Evolutionary conservation across 1,139 yeast genomes (phyloP), one percentile per base, ranked within the genome.

Genomic region (Saccharomyces hybrid): DNA sequence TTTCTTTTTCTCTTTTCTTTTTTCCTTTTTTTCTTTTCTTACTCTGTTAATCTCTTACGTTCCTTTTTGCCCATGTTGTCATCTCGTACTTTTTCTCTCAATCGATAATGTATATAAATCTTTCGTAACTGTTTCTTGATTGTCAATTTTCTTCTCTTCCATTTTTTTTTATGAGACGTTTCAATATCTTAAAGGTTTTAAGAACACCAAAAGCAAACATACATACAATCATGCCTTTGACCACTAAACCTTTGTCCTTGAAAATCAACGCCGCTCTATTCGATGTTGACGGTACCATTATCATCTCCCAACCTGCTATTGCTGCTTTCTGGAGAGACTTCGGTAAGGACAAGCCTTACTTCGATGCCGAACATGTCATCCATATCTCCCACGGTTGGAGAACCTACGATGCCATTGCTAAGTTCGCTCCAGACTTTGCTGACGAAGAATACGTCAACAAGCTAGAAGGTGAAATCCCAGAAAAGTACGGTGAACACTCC

Each of bases 281-380:
- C 72, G 96, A 88, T 71, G 83, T 90, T 57, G 96, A 88, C 69
- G 96, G 96, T 57, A 88, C 96, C 48, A 77, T 88, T 69, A 88
- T 88, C 70, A 82, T 86, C 70, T 86, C 95, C 50, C 87, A 91
- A 60, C 84, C 83, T 58, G 90, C 95, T 58, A 86, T 88, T 61
- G 88, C 88, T 68, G 86, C 83, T 67, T 83, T 87, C 76, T 87
- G 95, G 95, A 79, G 80, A 19, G 19, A 19, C 19, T 19, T 19
- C 19, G 19, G 19, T 19, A 19, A 19, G 19, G 19, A 19, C 19
- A 19, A 19, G 19, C 19, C 19, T 19, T 19, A 19, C 19, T 19
- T 19, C 19, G 19, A 19, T 19, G 19, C 19, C 19, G 19, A 19
- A 19, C 19, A 19, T 19, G 19, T 19, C 19, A 19, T 19, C 19